These are phyloP conservation scores for Cutaneotrichosporon sp. DNA, from an alignment of 1,284 basidiomycete species.

Conservation along the genomic window DNA sequence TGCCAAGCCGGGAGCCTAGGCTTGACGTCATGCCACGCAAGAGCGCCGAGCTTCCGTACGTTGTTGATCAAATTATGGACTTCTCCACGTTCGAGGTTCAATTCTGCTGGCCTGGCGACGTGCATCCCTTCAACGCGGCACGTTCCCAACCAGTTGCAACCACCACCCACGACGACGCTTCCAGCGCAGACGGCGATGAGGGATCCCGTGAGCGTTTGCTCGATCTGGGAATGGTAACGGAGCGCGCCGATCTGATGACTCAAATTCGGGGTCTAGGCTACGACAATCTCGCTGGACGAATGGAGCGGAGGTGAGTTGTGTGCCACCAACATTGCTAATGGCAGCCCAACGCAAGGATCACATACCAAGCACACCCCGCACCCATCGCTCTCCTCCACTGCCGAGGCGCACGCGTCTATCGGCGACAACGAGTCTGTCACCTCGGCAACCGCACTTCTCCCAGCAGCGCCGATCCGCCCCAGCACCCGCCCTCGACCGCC, in stretches of 20 bases:
- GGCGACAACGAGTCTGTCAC: constrained; percentile 1
- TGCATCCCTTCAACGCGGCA: too few species aligned
- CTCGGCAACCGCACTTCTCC: not conserved
- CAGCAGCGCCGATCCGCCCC: not conserved
- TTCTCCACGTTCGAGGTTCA: not conserved
- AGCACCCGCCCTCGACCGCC: not conserved
- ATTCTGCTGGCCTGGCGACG: not conserved
- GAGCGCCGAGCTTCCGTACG: not conserved
- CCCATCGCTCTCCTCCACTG: not conserved
- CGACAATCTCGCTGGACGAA: too few species aligned
- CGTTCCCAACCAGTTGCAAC: too few species aligned
- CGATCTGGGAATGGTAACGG: not conserved
- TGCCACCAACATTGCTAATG: too few species aligned
- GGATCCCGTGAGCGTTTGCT: not conserved
- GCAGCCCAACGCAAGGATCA: too few species aligned
- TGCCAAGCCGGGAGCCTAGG: too few species aligned
- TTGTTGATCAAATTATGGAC: not conserved
- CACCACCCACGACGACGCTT: too few species aligned
- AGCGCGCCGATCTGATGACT: not conserved
- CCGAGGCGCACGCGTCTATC: not conserved
- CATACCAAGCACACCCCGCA: too few species aligned
- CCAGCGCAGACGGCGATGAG: not conserved
- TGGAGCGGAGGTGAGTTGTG: too few species aligned
- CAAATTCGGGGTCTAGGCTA: not conserved
- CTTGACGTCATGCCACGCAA: too few species aligned